Conservation (phyloP, 2,329 filamentous ascomycete species). For the Pyricularia pennisetigena region DNA sequence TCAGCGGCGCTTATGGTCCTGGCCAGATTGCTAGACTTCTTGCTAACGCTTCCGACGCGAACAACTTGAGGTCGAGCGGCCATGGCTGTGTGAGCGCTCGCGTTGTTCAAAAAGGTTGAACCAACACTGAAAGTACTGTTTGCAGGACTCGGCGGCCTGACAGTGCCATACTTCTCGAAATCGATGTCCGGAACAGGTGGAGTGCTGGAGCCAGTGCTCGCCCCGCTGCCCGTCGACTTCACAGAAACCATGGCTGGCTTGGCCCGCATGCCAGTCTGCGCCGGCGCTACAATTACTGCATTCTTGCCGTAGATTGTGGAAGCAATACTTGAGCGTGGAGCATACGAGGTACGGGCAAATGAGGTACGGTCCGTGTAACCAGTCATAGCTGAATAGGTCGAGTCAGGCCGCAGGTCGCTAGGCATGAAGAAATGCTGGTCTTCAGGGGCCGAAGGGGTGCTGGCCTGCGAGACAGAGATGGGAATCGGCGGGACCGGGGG, state of each 20-base stretch:
- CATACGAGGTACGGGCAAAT: conserved; percentile 52
- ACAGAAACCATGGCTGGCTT: conserved; percentile 93
- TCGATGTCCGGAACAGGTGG: conserved; percentile 69
- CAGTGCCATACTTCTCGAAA: conserved; percentile 43
- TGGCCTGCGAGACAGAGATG: conserved; percentile 48
- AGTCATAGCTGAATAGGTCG: conserved; percentile 75
- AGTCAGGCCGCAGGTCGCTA: conserved; percentile 71
- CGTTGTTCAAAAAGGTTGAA: conserved; percentile 58
- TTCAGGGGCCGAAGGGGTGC: conserved; percentile 47
- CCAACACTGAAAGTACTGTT: conserved; percentile 56
- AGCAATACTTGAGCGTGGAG: conserved; percentile 64
- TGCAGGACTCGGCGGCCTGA: conserved; percentile 39
- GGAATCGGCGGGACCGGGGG: conserved; percentile 94
- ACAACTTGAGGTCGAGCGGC: conserved; percentile 50
- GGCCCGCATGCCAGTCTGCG: conserved; percentile 76
- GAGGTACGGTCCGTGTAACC: conserved; percentile 52
- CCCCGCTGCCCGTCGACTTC: conserved; percentile 55
- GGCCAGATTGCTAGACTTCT: conserved; percentile 27
- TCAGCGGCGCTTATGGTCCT: conserved; percentile 4
- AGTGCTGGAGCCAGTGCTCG: conserved; percentile 39
- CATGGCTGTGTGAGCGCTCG: conserved; percentile 45
- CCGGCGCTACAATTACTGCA: conserved; percentile 70
- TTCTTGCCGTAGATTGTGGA: conserved; percentile 93
- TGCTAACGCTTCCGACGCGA: conserved; percentile 41
- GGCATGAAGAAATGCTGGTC: conserved; percentile 93